These are phyloP conservation scores for Rubroboletus satanas DNA, from an alignment of 768 basidiomycete genomes.

Conservation along the genomic window DNA sequence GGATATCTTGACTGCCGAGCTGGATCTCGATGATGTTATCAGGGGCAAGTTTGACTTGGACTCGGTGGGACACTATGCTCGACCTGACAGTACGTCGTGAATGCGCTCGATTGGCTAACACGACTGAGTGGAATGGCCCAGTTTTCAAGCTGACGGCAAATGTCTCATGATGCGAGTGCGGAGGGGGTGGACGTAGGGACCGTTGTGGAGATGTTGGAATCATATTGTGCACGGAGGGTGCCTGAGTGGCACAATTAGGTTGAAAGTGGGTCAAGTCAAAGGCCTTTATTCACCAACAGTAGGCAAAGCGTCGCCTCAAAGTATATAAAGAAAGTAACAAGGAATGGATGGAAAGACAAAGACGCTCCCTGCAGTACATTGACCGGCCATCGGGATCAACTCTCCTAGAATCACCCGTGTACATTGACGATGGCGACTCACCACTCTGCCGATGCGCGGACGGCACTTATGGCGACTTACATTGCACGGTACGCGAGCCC, in stretches of 20 bases:
- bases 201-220: background rate
- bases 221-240: background rate
- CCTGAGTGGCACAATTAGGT: constrained; percentile 1
- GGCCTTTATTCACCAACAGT: constrained; percentile 12
- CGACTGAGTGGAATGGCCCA: constrained; percentile 11
- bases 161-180: background rate
- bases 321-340: constrained; percentile 28
- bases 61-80: constrained; percentile 56
- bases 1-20: constrained; percentile 51
- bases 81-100: constrained; percentile 47
- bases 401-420: background rate
- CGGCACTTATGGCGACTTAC: constrained; percentile 31
- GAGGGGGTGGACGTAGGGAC: background rate
- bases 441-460: constrained; percentile 35
- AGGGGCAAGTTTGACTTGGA: constrained; percentile 64
- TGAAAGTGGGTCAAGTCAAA: constrained; percentile 8
- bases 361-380: background rate
- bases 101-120: background rate
- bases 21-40: constrained; percentile 55
- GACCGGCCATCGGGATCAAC: background rate
- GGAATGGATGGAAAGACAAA: background rate
- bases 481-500: constrained; percentile 20
- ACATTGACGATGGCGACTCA: constrained; percentile 12
- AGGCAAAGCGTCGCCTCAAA: constrained; percentile 14
- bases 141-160: constrained; percentile 28